These are phyloP conservation scores for Sordariomycetes sp. DNA, from an alignment of 2,329 filamentous ascomycete genomes.

Conservation along the genomic window DNA sequence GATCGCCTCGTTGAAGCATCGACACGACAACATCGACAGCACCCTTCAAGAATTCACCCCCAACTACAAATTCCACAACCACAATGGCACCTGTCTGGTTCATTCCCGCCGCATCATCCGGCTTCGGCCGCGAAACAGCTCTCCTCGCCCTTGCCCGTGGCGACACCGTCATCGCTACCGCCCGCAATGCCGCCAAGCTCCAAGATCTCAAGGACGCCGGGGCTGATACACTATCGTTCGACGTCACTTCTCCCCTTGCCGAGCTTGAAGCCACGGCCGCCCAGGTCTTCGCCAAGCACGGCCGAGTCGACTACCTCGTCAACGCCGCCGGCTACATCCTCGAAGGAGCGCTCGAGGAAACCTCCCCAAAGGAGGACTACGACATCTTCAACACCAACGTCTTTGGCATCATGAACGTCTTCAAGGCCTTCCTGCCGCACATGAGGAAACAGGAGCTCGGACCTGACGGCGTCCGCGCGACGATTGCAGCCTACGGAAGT, in stretches of 20 bases:
- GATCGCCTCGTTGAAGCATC: too few species aligned
- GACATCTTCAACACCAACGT: constrained; percentile 42
- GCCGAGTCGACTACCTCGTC: constrained; percentile 36
- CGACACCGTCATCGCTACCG: constrained; percentile 41
- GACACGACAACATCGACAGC: too few species aligned
- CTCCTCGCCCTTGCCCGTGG: constrained; percentile 31
- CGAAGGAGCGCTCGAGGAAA: constrained; percentile 30
- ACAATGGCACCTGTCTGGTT: constrained; percentile 34
- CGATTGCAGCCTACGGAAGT: constrained; percentile 36
- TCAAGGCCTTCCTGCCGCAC: constrained; percentile 35
- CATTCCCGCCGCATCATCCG: constrained; percentile 41
- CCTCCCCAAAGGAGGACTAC: constrained; percentile 23
- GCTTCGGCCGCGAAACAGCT: constrained; percentile 38
- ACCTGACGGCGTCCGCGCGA: constrained; percentile 12
- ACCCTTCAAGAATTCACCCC: too few species aligned
- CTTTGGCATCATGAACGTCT: constrained; percentile 39
- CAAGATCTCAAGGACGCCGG: constrained; percentile 30
- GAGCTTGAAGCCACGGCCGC: constrained; percentile 25
- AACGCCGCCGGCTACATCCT: constrained; percentile 38
- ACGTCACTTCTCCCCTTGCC: constrained; percentile 30
- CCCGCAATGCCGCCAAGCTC: constrained; percentile 29
- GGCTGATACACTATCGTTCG: constrained; percentile 32
- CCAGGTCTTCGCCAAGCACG: constrained; percentile 18
- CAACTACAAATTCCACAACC: too few species aligned
- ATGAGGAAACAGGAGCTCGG: constrained; percentile 27